Evolutionary conservation across 2,329 filamentous ascomycete genomes (phyloP).

Genomic region (Cytospora chrysosperma): DNA sequence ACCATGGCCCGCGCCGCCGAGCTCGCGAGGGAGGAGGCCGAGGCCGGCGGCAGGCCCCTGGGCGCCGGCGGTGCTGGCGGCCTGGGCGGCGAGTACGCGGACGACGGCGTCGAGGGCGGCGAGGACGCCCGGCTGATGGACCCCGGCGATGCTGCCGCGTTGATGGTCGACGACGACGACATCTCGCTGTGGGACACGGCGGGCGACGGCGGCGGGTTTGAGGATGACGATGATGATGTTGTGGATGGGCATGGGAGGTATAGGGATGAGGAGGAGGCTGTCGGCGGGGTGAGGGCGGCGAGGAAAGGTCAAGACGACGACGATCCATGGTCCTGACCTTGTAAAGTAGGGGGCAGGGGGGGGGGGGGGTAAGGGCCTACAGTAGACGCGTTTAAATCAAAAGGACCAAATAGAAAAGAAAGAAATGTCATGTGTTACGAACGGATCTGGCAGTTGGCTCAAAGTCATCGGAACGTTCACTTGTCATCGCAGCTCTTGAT

Average conservation of each 20-base stretch:
- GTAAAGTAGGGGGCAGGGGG: too few relatives aligned
- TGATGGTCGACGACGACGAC: slow-evolving; percentile 57
- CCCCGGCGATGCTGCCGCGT: slow-evolving; percentile 46
- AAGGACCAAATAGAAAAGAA: neutral
- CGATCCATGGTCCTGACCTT: neutral
- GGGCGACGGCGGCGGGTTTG: slow-evolving; percentile 35
- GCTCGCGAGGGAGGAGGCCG: slow-evolving; percentile 49
- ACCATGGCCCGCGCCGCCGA: slow-evolving; percentile 64
- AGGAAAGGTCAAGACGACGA: slow-evolving; percentile 20
- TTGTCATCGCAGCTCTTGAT: neutral
- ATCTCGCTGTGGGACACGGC: slow-evolving; percentile 56
- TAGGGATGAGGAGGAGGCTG: slow-evolving; percentile 32
- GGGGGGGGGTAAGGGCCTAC: neutral
- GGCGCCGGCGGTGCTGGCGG: slow-evolving; percentile 12
- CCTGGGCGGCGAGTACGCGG: slow-evolving; percentile 31
- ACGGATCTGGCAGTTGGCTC: neutral
- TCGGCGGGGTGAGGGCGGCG: slow-evolving; percentile 25
- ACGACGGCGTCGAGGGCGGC: slow-evolving; percentile 44
- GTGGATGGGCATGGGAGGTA: slow-evolving; percentile 19
- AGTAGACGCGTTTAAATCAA: slow-evolving; percentile 26
- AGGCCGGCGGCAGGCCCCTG: slow-evolving; percentile 28
- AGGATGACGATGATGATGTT: slow-evolving; percentile 32
- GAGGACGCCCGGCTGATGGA: slow-evolving; percentile 31
- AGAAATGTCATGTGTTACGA: slow-evolving; percentile 26
- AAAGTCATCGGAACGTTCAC: neutral